Conservation (phyloP, 2,329 filamentous ascomycete genomes). For the Zasmidium citrigriseum region DNA sequence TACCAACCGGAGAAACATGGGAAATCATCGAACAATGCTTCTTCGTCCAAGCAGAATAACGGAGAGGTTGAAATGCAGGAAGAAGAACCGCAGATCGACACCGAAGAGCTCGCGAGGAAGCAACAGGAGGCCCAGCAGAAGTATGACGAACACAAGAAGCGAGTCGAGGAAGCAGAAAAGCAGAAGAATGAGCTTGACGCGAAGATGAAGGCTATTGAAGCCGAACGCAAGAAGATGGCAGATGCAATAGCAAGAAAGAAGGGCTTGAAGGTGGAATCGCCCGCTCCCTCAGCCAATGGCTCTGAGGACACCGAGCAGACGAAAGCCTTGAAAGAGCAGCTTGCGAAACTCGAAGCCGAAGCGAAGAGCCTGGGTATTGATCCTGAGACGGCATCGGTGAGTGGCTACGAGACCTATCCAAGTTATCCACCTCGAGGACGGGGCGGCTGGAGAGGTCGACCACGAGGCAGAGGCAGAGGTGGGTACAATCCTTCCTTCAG, state of each 20-base stretch:
- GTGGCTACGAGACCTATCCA: conserved; percentile 23
- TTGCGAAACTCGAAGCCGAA: conserved; percentile 73
- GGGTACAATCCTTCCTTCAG: conserved; percentile 47
- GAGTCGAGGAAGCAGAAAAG: conserved; percentile 63
- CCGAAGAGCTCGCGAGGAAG: conserved; percentile 67
- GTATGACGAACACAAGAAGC: conserved; percentile 65
- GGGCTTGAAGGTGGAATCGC: conserved; percentile 34
- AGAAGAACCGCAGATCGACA: conserved; percentile 61
- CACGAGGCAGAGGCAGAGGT: conserved; percentile 41
- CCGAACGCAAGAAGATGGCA: conserved; percentile 63
- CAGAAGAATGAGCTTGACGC: conserved; percentile 66
- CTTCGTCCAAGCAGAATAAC: conserved; percentile 8
- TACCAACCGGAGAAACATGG: conserved; percentile 51
- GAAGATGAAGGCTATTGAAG: conserved; percentile 63
- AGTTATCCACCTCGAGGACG: conserved; percentile 20
- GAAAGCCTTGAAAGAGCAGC: conserved; percentile 67
- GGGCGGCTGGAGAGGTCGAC: conserved; percentile 30
- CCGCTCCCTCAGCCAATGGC: conserved; percentile 22
- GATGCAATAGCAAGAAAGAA: conserved; percentile 63
- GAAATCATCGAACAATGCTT: conserved; percentile 10
- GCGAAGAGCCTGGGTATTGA: conserved; percentile 70
- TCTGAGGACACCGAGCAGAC: conserved; percentile 51
- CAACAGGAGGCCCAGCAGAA: conserved; percentile 72
- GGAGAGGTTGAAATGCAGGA: conserved; percentile 30
- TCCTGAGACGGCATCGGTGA: conserved; percentile 46